A percentile compares a stretch with the other conserved stretches of the same genome.
Conservation (phyloP, 805 yeast species). For the Sugiyamaella lignohabitans region DNA sequence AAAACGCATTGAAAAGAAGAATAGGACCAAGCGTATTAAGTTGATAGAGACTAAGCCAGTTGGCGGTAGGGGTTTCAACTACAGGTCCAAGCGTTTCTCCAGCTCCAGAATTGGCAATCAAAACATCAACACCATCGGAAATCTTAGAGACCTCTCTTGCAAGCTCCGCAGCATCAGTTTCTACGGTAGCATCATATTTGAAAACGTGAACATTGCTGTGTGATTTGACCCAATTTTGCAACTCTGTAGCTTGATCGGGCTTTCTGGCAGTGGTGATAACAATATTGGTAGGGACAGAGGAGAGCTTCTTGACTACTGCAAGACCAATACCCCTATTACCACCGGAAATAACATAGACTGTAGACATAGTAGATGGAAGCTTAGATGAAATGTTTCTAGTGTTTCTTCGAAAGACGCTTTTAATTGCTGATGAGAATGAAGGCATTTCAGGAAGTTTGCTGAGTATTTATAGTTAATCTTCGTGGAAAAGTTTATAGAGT, state of each 20-base stretch:
- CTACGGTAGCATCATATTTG: slow-evolving; percentile 19
- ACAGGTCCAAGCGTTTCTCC: slow-evolving; percentile 4
- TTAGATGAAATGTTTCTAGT: too few relatives aligned
- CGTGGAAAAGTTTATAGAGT: too few relatives aligned
- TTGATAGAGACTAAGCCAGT: slow-evolving; percentile 17
- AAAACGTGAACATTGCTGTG: slow-evolving; percentile 23
- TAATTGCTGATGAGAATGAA: too few relatives aligned
- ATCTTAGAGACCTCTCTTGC: not conserved
- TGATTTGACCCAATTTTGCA: slow-evolving; percentile 11
- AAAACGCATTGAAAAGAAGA: slow-evolving; percentile 18
- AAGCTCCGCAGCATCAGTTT: not conserved
- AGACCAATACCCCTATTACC: slow-evolving; percentile 34
- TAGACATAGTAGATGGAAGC: too few relatives aligned
- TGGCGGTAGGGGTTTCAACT: not conserved
- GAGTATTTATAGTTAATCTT: too few relatives aligned
- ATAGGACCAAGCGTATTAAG: slow-evolving; percentile 28
- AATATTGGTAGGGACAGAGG: slow-evolving; percentile 18
- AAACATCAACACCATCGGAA: slow-evolving; percentile 24
- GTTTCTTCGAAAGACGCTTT: too few relatives aligned
- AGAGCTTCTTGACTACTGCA: slow-evolving; percentile 28
- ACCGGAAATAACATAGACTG: slow-evolving; percentile 33
- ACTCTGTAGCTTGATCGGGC: slow-evolving; percentile 12
- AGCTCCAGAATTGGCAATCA: slow-evolving; percentile 29
- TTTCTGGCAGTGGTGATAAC: slow-evolving; percentile 28
- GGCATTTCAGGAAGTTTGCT: too few relatives aligned